Base-by-base conservation (phyloP, 2,329 filamentous ascomycete species). In the Neoarthrinium moseri region DNA sequence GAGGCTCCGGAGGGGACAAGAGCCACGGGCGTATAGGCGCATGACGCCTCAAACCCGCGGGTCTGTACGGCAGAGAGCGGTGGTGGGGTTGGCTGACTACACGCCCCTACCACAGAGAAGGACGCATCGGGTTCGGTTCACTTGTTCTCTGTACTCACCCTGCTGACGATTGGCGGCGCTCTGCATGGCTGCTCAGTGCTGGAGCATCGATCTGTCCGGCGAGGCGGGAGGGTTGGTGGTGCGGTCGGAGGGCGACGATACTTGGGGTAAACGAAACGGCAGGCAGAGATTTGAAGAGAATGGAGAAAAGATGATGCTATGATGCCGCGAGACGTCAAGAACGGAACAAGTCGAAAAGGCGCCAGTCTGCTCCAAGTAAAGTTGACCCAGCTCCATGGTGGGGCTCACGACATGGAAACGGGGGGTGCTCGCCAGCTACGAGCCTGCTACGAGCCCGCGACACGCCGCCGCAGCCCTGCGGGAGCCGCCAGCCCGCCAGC, bases 81-180 rank as follows among this genome's bases (percentile, higher is more conserved):
- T 33, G 33, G 32, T 20, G 53, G 35, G 26, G 43, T 47, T 11
- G 17, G 24, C 46, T 53, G 36, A 47, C 49, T 49, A 36, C 53
- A 51, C 44, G 47, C 42, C 39, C 46, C 58, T 11, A 32, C 18
- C 11, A 20, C 8, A 37, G 23, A 24, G 27, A 36, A 15, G 12
- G 15, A n/a, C n/a, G 27, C 15, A 17, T 21, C 26, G 29, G 13
- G 6, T 12, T 10, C 15, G 15, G 22, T 29, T 33, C 24, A 32
- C 41, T 49, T 42, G 57, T 60, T 58, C 58, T 60, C 54, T 52
- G 45, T 53, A 50, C 52, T 45, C 47, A 47, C 53, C 56, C 48
- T 48, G 53, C 40, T 48, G 43, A 36, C 47, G 47, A 47, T 45
- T 43, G 29, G 35, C 30, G n/a, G 41, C 30, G 21, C 41, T 36